A percentile compares a stretch with the other conserved stretches of the same genome.
Evolutionary conservation across 177 flowering plant genomes (phyloP).

Genomic region (Vitis hybrid): DNA sequence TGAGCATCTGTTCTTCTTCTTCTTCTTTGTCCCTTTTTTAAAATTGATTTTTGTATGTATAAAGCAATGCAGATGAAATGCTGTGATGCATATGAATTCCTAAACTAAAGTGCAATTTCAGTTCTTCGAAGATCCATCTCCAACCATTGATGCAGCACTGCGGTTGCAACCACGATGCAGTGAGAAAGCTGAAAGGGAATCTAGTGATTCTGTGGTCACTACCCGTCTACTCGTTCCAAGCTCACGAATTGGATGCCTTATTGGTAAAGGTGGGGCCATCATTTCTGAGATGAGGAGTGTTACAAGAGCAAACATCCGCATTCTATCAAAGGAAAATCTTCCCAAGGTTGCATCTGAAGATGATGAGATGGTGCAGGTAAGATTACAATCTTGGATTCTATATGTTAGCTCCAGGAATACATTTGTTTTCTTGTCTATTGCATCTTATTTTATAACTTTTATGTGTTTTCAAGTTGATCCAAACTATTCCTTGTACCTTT

Average conservation of each 20-base stretch:
- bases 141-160: slow-evolving; percentile 85
- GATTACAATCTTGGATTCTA: too few relatives aligned
- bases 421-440: too few relatives aligned
- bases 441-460: too few relatives aligned
- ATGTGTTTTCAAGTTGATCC: too few relatives aligned
- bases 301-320: slow-evolving; percentile 93
- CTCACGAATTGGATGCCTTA: slow-evolving; percentile 88
- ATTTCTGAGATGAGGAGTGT: slow-evolving; percentile 81
- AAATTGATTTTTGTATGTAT: too few relatives aligned
- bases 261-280: slow-evolving; percentile 94
- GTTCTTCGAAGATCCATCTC: slow-evolving; percentile 73
- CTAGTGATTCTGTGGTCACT: slow-evolving; percentile 68
- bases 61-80: background rate
- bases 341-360: slow-evolving; percentile 89
- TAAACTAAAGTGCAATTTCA: slow-evolving; percentile 14
- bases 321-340: slow-evolving; percentile 78
- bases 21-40: background rate
- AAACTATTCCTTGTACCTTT: too few relatives aligned
- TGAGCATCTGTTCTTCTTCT: slow-evolving; percentile 11
- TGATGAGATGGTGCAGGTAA: slow-evolving; percentile 99
- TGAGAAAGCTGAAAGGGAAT: slow-evolving; percentile 84
- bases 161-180: slow-evolving; percentile 94
- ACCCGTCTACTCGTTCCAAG: slow-evolving; percentile 91
- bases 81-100: background rate
- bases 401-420: too few relatives aligned